These are phyloP conservation scores for Brasilioporus rufonigricans DNA, from an alignment of 768 basidiomycete genomes.

Conservation along the genomic window DNA sequence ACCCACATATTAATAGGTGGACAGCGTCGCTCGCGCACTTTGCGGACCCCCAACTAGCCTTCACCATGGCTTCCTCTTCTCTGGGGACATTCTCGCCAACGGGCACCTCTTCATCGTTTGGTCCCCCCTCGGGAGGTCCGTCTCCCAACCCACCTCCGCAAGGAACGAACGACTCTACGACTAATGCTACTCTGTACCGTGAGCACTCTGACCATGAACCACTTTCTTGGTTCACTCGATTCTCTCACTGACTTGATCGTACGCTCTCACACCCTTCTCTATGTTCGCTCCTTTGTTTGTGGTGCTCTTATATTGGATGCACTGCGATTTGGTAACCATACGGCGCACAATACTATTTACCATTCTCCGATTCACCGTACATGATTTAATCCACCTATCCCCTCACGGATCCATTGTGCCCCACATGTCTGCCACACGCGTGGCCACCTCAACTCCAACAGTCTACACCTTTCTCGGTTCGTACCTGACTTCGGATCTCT, in stretches of 20 bases:
- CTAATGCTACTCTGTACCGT: conserved; percentile 30
- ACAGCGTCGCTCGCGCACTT: background rate
- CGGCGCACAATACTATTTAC: background rate
- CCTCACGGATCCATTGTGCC: background rate
- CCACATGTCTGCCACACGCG: conserved; percentile 1
- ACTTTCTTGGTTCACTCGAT: background rate
- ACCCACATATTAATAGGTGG: conserved; percentile 19
- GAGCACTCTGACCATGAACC: conserved; percentile 15
- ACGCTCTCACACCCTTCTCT: conserved; percentile 5
- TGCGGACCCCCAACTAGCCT: background rate
- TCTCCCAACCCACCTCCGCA: background rate
- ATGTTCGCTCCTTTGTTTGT: background rate
- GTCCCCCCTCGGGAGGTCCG: background rate
- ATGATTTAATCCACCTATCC: background rate
- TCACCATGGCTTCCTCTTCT: conserved; percentile 10
- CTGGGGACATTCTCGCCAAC: background rate
- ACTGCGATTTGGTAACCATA: background rate
- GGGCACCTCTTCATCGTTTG: no score
- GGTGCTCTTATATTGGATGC: background rate
- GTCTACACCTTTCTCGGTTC: conserved; percentile 35
- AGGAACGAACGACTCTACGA: background rate
- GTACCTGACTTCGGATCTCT: background rate
- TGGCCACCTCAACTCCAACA: conserved; percentile 8
- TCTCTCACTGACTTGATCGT: conserved; percentile 19
- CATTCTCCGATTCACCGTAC: conserved; percentile 1